phyloP scores from a whole-genome alignment of 768 basidiomycete species.

The Dentipellis fragilis region DNA sequence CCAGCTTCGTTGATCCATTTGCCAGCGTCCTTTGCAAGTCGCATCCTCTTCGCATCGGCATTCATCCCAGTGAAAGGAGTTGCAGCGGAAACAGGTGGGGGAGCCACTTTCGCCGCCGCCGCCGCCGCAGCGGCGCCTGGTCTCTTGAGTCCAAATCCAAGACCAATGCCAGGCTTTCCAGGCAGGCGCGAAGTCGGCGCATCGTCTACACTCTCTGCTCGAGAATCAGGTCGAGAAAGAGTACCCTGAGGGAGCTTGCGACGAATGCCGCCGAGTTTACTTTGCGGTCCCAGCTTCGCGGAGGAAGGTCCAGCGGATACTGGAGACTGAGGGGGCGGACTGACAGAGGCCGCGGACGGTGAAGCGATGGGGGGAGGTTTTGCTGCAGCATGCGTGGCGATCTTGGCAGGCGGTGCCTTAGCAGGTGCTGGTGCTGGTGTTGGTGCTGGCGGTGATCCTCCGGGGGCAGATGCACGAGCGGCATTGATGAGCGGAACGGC shows the following conservation, averaged over 20 bases:
- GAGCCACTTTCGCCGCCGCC: slow-evolving; percentile 21
- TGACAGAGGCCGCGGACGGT: slow-evolving; percentile 14
- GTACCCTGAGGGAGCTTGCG: slow-evolving; percentile 60
- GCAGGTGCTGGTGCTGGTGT: slow-evolving; percentile 13
- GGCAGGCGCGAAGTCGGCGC: slow-evolving; percentile 21
- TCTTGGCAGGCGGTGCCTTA: slow-evolving; percentile 12
- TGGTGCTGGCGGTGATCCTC: slow-evolving; percentile 15
- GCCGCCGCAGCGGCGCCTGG: slow-evolving; percentile 23
- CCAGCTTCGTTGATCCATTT: slow-evolving; percentile 85
- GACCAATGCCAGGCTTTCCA: slow-evolving; percentile 24
- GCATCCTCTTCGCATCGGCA: slow-evolving; percentile 50
- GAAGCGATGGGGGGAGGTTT: slow-evolving; percentile 7
- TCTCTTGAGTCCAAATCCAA: slow-evolving; percentile 31
- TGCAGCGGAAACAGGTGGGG: slow-evolving; percentile 23
- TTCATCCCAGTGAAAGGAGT: slow-evolving; percentile 40
- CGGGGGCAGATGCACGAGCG: slow-evolving; percentile 34
- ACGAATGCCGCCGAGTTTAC: slow-evolving; percentile 56
- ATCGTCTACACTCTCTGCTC: slow-evolving; percentile 29
- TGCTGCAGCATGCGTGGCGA: slow-evolving; percentile 7
- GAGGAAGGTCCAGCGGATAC: slow-evolving; percentile 24
- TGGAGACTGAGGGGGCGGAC: slow-evolving; percentile 38
- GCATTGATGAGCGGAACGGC: slow-evolving; percentile 86
- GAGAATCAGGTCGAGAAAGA: slow-evolving; percentile 36
- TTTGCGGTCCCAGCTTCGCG: slow-evolving; percentile 28
- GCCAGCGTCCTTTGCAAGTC: slow-evolving; percentile 65